phyloP scores from a whole-genome alignment of 495 filamentous ascomycete species.

The Haplographium delicatum region DNA sequence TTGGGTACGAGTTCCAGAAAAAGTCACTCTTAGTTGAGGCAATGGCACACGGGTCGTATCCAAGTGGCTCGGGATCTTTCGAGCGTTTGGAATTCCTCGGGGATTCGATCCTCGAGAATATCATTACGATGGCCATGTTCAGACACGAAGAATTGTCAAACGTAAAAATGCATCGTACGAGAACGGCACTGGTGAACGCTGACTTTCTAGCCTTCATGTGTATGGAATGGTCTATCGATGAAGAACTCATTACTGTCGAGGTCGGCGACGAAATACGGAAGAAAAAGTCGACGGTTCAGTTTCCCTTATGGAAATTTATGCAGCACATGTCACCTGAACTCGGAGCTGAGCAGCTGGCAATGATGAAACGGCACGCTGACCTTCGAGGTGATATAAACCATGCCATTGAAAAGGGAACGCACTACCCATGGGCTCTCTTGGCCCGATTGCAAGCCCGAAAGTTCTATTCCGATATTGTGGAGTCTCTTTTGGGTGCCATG shows the following conservation, averaged over 20 bases:
- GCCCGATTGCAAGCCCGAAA: slow-evolving; percentile 63
- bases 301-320: slow-evolving; percentile 66
- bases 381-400: slow-evolving; percentile 45
- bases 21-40: slow-evolving; percentile 73
- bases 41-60: slow-evolving; percentile 75
- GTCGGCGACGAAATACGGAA: slow-evolving; percentile 10
- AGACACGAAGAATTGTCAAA: slow-evolving; percentile 38
- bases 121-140: slow-evolving; percentile 57
- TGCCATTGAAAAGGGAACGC: slow-evolving; percentile 38
- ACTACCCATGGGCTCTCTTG: slow-evolving; percentile 75
- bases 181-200: slow-evolving; percentile 74
- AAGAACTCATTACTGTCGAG: slow-evolving; percentile 28
- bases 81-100: slow-evolving; percentile 90
- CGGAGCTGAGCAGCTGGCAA: slow-evolving; percentile 33
- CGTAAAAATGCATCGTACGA: slow-evolving; percentile 65
- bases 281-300: slow-evolving; percentile 18
- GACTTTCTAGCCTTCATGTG: slow-evolving; percentile 84
- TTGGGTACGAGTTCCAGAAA: slow-evolving; percentile 69
- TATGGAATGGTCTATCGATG: slow-evolving; percentile 45
- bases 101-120: slow-evolving; percentile 77
- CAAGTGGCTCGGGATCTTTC: slow-evolving; percentile 53
- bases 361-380: slow-evolving; percentile 41
- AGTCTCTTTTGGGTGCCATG: slow-evolving; percentile 76
- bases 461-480: slow-evolving; percentile 81
- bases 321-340: slow-evolving; percentile 47